phyloP scores from a whole-genome alignment of 2,329 filamentous ascomycete species.

The Trichoderma sp. region DNA sequence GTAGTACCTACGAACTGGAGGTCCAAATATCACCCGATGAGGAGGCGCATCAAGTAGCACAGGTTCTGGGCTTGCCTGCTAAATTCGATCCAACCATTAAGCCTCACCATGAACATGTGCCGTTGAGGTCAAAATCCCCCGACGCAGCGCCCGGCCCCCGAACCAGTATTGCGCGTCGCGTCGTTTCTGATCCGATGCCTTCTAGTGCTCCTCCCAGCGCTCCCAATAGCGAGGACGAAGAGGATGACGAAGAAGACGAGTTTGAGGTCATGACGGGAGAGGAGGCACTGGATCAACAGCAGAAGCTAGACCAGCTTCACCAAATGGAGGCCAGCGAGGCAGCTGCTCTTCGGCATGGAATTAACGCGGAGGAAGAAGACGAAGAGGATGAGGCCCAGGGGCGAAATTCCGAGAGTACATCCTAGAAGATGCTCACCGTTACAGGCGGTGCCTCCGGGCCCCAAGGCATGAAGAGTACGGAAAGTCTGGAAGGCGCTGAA shows the following conservation, averaged over 20 bases:
- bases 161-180: constrained; percentile 30
- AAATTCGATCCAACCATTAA: constrained; percentile 68
- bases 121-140: constrained; percentile 31
- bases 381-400: constrained; percentile 41
- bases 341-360: constrained; percentile 50
- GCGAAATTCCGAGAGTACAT: constrained; percentile 36
- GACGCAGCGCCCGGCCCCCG: constrained; percentile 29
- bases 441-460: not conserved
- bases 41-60: constrained; percentile 67
- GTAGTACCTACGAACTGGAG: constrained; percentile 59
- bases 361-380: constrained; percentile 47
- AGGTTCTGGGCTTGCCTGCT: constrained; percentile 64
- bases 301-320: constrained; percentile 58
- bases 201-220: constrained; percentile 45
- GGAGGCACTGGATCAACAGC: constrained; percentile 50
- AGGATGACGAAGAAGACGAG: constrained; percentile 46
- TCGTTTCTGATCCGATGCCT: constrained; percentile 34
- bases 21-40: constrained; percentile 60
- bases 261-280: constrained; percentile 53
- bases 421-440: constrained; percentile 39
- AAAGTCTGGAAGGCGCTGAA: not conserved
- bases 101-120: constrained; percentile 47
- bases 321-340: constrained; percentile 65
- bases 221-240: constrained; percentile 47
- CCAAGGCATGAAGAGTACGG: not conserved